Evolutionary conservation across 2,329 filamentous ascomycete genomes (phyloP), one percentile per base, ranked within the genome.

Genomic region (Ophiosphaerella herpotricha): DNA sequence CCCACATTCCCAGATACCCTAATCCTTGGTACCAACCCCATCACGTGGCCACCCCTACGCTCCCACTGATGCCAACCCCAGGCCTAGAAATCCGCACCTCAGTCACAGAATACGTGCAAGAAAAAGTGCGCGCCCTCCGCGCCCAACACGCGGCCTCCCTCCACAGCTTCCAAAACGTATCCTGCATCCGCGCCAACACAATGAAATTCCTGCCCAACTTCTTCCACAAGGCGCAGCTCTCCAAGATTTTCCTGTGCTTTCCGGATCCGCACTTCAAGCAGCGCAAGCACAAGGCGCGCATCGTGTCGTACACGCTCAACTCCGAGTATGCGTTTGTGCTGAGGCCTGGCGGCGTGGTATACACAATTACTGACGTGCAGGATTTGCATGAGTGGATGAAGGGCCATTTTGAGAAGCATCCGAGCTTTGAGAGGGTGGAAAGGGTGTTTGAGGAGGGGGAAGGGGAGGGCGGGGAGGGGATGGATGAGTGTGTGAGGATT

Each of bases 201-300:
- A 99, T 99, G 94, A 99, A 99, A 73, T 99, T 97, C 74, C 80
- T 99, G n/a, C 93, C 95, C 55, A 97, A 99, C 71, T 96, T 97
- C 80, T 97, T 99, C 80, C 78, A 76, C 46, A 89, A 87, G 66
- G 80, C 77, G 12, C 92, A 97, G 71, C 84, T 99, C 12, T 84
- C 82, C 56, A 95, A 95, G 70, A 90, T 97, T 69, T 99, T 99
- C 74, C 89, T 99, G 64, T 99, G 94, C 78, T 99, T 99, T 71
- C 94, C 94, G 0, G 94, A 99, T 68, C 94, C 94, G 51, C 94
- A 99, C 75, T 99, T 99, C 80, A 99, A 99, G 76, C 85, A 90
- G 11, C 84, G 93, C 56, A 99, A 99, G 75, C 94, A 97, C 79
- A 99, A 99, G 76, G 92, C 92, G 34, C 82, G 94, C 34, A 99